A percentile compares a stretch with the other conserved stretches of the same genome.
Evolutionary conservation across 306 rosid species (phyloP).

Genomic region (Rubus parviflorus): DNA sequence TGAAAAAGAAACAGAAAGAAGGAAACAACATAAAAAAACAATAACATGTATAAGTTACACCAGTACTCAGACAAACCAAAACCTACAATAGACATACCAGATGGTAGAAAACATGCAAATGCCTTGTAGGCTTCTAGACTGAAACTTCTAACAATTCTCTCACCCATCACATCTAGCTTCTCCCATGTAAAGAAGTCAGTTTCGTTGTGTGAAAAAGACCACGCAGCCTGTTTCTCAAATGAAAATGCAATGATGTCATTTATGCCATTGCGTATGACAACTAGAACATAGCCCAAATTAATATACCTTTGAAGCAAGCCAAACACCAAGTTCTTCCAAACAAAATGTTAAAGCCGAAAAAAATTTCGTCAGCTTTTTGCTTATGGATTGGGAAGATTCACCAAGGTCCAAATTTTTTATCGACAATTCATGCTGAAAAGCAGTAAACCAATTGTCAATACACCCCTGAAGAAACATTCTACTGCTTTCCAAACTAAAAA

Average conservation of each 20-base stretch:
- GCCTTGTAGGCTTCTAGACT: constrained; percentile 33
- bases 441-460: constrained; percentile 34
- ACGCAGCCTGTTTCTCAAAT: constrained; percentile 64
- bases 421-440: constrained; percentile 49
- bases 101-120: constrained; percentile 38
- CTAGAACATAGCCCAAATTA: constrained; percentile 19
- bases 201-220: constrained; percentile 39
- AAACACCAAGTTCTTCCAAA: constrained; percentile 72
- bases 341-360: constrained; percentile 46
- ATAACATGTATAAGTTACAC: constrained; percentile 9
- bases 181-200: constrained; percentile 45
- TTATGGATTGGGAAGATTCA: constrained; percentile 38
- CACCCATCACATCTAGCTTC: constrained; percentile 42
- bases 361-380: constrained; percentile 45
- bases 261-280: constrained; percentile 25
- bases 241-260: constrained; percentile 16
- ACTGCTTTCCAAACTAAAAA: constrained; percentile 11
- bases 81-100: constrained; percentile 40
- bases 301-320: constrained; percentile 72
- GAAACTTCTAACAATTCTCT: constrained; percentile 49
- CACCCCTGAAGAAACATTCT: constrained; percentile 28
- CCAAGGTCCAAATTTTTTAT: constrained; percentile 40
- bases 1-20: constrained; percentile 4
- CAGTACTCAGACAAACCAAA: neutral
- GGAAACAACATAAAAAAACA: constrained; percentile 9